Base-by-base conservation (phyloP, 2,329 filamentous ascomycete species). In the Hypomyces perniciosus region DNA sequence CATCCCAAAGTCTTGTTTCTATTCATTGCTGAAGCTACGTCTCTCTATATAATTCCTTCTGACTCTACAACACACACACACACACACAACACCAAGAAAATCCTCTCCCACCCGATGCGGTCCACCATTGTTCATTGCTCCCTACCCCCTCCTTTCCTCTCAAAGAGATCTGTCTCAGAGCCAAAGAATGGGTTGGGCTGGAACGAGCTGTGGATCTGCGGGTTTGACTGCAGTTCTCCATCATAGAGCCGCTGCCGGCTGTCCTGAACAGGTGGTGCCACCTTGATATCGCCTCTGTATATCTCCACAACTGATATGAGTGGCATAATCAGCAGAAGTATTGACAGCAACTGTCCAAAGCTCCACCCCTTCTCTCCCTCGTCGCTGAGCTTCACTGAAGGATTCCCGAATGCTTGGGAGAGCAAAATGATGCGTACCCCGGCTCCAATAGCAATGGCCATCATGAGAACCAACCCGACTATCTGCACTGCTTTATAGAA, bases 291-390 rank as follows among this genome's bases (percentile, higher is more conserved):
- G 55, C 79, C 78, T 55, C 79, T 64, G 43, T 77, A 65, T 47
- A 85, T 81, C 62, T 85, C 83, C 29, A 85, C 62, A 2, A 76
- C 73, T 2, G 76, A 80, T 3, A 86, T 72, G 12, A 85, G 59
- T 1, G 82, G 81, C 58, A 85, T 65, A n/a, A 79, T 62, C 28
- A 85, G 68, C 59, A 85, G 68, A 56, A 85, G 65, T 56, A 84
- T 65, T 1, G 79, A 78, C 29, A 86, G 67, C 50, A 85, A 65
- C 64, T 84, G 80, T 0, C 82, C 83, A 58, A 84, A 86, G 56
- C 75, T 79, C 81, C 81, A 85, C 8, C 69, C 67, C 53, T 70
- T 76, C 66, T 85, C 82, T 26, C 72, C 75, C 1, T 65, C 51
- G 50, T 83, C 81, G 5, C 63, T 62, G 2, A 85, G 68, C 26